Evolutionary conservation across 352 stramenopile species (phyloP).

Genomic region (Globisporangium irregulare): DNA sequence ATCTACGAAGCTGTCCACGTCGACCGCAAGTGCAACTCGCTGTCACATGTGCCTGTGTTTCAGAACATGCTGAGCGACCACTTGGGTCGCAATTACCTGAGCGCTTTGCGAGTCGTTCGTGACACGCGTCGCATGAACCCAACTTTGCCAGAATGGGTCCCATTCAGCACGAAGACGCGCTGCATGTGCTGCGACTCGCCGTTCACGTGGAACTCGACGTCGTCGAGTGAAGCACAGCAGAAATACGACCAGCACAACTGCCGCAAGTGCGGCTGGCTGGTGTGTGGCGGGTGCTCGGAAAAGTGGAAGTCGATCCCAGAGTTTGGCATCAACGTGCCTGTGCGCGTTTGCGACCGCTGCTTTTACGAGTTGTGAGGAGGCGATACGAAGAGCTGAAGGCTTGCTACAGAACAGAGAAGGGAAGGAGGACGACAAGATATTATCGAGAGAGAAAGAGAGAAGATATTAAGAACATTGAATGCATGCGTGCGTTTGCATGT

Average conservation of each 20-base stretch:
- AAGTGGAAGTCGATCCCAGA: slow-evolving; percentile 84
- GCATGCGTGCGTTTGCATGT: background rate
- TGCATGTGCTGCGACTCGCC: slow-evolving; percentile 88
- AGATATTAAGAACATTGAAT: background rate
- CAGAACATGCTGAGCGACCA: slow-evolving; percentile 89
- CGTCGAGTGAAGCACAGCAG: slow-evolving; percentile 84
- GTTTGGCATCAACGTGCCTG: slow-evolving; percentile 82
- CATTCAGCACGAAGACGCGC: slow-evolving; percentile 78
- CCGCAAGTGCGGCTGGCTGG: slow-evolving; percentile 70
- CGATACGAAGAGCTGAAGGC: background rate
- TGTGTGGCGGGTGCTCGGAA: slow-evolving; percentile 83
- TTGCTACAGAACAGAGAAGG: background rate
- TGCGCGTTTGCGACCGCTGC: slow-evolving; percentile 85
- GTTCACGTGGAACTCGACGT: slow-evolving; percentile 90
- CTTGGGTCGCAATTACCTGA: slow-evolving; percentile 78
- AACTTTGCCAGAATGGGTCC: slow-evolving; percentile 60
- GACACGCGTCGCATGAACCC: slow-evolving; percentile 61
- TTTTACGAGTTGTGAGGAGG: slow-evolving; percentile 64
- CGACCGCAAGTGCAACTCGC: slow-evolving; percentile 63
- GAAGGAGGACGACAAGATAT: background rate
- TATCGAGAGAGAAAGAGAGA: background rate
- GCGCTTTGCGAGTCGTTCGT: slow-evolving; percentile 70
- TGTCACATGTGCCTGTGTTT: slow-evolving; percentile 76
- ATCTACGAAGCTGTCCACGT: slow-evolving; percentile 83
- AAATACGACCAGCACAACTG: slow-evolving; percentile 91